Conservation (phyloP, 305 asterid genomes). For the Euphrasia arctica region DNA sequence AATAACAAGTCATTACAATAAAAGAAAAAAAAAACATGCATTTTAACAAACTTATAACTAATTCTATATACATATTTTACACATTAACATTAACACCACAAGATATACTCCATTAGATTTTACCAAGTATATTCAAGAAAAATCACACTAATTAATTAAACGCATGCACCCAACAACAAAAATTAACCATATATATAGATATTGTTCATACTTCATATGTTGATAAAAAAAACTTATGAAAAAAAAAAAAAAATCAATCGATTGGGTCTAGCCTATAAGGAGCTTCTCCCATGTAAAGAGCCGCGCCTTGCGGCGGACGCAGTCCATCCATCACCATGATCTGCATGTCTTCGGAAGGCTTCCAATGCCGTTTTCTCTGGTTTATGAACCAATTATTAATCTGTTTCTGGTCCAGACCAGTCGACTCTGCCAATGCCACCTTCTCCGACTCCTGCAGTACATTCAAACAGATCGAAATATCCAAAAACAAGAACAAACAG, state of each 20-base stretch:
- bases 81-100: no score
- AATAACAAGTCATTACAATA: no score
- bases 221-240: conserved; percentile 1
- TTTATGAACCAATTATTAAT: conserved; percentile 93
- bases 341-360: conserved; percentile 92
- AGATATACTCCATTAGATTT: not conserved
- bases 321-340: conserved; percentile 86
- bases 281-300: conserved; percentile 71
- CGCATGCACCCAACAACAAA: no score
- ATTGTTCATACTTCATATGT: conserved; percentile 4
- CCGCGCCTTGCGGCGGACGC: conserved; percentile 59
- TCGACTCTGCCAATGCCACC: conserved; percentile 82
- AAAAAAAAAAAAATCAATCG: not conserved
- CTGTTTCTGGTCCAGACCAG: conserved; percentile 89
- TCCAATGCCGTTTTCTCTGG: conserved; percentile 93
- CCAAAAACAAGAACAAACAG: not conserved
- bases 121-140: not conserved
- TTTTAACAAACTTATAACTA: no score
- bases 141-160: conserved; percentile 1
- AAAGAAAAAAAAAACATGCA: no score
- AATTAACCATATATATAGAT: not conserved
- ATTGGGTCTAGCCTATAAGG: conserved; percentile 68
- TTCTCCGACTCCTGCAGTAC: conserved; percentile 79
- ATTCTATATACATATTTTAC: no score
- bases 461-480: no score